Conservation (phyloP, 139 green algal species). For the Tetradesmus lagerheimii region DNA sequence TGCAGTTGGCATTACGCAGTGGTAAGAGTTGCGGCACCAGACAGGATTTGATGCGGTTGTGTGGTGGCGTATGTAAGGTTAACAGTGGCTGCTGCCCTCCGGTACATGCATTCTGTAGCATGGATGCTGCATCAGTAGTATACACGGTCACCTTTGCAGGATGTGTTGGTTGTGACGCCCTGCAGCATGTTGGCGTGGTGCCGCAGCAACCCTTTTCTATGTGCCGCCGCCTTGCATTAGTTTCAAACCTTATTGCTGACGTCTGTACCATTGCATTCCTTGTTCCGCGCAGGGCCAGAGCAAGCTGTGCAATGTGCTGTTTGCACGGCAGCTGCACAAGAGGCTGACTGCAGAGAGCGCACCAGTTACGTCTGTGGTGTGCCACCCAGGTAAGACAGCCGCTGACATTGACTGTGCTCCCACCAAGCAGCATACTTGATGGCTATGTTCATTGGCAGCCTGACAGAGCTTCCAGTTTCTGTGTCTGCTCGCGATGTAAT, state of each 20-base stretch:
- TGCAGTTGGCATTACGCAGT: too few relatives aligned
- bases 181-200: background rate
- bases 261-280: background rate
- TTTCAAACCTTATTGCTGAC: background rate
- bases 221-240: too few relatives aligned
- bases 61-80: too few relatives aligned
- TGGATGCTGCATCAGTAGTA: background rate
- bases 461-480: too few relatives aligned
- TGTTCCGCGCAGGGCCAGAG: constrained; percentile 52
- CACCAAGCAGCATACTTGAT: too few relatives aligned
- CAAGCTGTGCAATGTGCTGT: constrained; percentile 75
- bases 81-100: too few relatives aligned
- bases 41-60: too few relatives aligned
- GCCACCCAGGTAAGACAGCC: constrained; percentile 51
- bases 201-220: background rate
- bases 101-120: background rate
- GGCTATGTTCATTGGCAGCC: too few relatives aligned
- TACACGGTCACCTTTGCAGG: background rate
- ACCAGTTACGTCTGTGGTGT: constrained; percentile 22
- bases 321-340: constrained; percentile 57
- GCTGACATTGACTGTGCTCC: background rate
- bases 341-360: constrained; percentile 23
- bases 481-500: too few relatives aligned
- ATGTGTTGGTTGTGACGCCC: background rate
- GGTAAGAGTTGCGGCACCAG: too few relatives aligned